Evolutionary conservation across 495 filamentous ascomycete genomes (phyloP).

Genomic region (Xylaria flabelliformis): DNA sequence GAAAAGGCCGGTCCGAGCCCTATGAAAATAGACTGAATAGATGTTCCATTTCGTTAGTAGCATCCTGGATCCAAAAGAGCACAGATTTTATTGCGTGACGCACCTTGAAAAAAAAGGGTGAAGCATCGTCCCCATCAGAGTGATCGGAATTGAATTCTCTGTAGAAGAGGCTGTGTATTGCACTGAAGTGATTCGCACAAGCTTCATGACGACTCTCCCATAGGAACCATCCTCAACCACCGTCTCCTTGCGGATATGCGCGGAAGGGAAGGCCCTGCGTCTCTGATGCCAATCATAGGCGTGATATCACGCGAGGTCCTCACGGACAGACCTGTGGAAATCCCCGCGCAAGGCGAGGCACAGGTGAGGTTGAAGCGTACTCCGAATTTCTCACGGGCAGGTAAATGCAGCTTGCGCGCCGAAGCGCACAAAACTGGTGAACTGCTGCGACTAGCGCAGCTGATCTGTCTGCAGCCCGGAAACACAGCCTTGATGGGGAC

Average conservation of each 20-base stretch:
- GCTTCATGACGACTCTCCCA: conserved; percentile 94
- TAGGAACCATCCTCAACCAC: conserved; percentile 58
- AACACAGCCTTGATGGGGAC: conserved; percentile 98
- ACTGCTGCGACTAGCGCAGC: conserved; percentile 46
- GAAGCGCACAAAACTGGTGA: conserved; percentile 40
- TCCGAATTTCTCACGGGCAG: conserved; percentile 99
- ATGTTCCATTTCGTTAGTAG: conserved; percentile 45
- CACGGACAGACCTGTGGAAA: conserved; percentile 71
- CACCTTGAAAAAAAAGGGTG: conserved; percentile 62
- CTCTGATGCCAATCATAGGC: conserved; percentile 99
- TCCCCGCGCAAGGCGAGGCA: conserved; percentile 45
- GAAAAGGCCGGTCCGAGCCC: background rate
- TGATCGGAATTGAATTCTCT: conserved; percentile 95
- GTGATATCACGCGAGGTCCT: conserved; percentile 92
- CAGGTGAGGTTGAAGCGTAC: conserved; percentile 81
- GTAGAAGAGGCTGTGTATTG: conserved; percentile 94
- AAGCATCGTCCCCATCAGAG: conserved; percentile 51
- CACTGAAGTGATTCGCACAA: conserved; percentile 95
- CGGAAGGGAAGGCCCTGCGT: conserved; percentile 70
- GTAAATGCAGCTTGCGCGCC: conserved; percentile 38
- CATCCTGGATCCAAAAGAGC: conserved; percentile 39
- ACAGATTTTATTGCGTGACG: conserved; percentile 45
- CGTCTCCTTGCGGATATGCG: conserved; percentile 51
- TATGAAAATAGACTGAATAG: background rate
- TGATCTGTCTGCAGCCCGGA: conserved; percentile 97